Percentiles rank a stretch among this genome's conserved stretches.
phyloP scores from a whole-genome alignment of 108 stramenopile genomes.

The Epithemia pelagica region DNA sequence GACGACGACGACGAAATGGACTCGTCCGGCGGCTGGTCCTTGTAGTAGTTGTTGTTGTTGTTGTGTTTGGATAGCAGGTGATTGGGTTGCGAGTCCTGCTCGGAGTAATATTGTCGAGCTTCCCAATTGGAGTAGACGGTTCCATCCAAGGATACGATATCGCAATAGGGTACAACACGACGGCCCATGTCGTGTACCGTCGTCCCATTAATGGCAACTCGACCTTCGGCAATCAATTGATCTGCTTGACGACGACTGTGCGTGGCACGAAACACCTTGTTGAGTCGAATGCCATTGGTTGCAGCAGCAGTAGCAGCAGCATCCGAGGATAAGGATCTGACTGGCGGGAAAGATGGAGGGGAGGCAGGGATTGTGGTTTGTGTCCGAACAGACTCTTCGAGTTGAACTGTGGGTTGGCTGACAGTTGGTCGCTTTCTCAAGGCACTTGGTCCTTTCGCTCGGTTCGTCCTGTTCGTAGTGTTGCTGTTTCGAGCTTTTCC shows the following conservation, averaged over 20 bases:
- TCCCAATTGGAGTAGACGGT: conserved; percentile 58
- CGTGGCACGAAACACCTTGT: conserved; percentile 74
- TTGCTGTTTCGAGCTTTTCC: no score
- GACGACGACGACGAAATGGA: no score
- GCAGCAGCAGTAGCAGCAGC: no score
- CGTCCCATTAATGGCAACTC: conserved; percentile 49
- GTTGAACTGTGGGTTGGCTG: no score
- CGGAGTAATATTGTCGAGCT: conserved; percentile 22
- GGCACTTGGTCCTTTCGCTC: no score
- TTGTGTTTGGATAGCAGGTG: not conserved
- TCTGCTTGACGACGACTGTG: conserved; percentile 72
- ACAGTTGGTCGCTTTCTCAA: no score
- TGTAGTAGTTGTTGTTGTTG: not conserved
- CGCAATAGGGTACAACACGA: conserved; percentile 48
- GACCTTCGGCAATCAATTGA: conserved; percentile 45
- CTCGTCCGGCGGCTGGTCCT: not conserved
- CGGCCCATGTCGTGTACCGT: conserved; percentile 14
- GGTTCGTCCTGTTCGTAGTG: no score
- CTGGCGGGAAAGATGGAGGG: no score
- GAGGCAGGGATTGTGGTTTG: no score
- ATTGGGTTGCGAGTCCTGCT: not conserved
- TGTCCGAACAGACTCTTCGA: no score
- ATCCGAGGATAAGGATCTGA: no score
- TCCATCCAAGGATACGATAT: conserved; percentile 55
- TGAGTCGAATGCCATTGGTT: conserved; percentile 47